Evolutionary conservation across 202 grass and related monocot species (phyloP).

Genomic region (Miscanthus sacchariflorus): DNA sequence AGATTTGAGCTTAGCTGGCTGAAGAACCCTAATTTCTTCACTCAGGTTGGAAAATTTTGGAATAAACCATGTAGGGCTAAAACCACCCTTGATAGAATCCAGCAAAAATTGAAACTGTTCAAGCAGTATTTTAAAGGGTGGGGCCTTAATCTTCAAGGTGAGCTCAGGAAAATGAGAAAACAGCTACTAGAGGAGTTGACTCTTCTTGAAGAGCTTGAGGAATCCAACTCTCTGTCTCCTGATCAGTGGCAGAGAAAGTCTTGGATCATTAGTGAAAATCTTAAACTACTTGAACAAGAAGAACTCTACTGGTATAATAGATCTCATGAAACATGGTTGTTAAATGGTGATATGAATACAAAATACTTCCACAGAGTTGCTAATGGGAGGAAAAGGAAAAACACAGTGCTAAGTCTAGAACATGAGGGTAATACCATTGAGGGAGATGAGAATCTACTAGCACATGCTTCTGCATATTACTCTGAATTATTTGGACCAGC

Average conservation of each 20-base stretch:
- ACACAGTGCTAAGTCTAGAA: fast-evolving
- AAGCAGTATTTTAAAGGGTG: too few species aligned
- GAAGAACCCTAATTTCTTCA: too few species aligned
- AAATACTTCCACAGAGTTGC: neutral
- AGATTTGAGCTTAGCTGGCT: too few species aligned
- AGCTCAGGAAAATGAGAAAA: too few species aligned
- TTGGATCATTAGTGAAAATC: fast-evolving
- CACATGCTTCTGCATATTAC: neutral
- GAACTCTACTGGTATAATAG: neutral
- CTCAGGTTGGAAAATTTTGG: too few species aligned
- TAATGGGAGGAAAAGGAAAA: neutral
- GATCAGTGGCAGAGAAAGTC: too few species aligned
- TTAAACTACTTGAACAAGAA: neutral
- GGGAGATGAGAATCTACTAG: fast-evolving
- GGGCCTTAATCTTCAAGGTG: too few species aligned
- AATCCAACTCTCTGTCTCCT: fast-evolving
- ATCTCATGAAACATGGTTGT: neutral
- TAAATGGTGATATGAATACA: neutral
- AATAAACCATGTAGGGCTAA: too few species aligned
- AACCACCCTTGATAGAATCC: neutral
- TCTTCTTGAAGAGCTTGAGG: fast-evolving
- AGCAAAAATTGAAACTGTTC: neutral
- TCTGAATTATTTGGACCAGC: neutral
- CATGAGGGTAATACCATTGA: fast-evolving
- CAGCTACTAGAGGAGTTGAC: fast-evolving